Evolutionary conservation across 805 yeast genomes (phyloP).

Genomic region (Wickerhamomyces bisporus): DNA sequence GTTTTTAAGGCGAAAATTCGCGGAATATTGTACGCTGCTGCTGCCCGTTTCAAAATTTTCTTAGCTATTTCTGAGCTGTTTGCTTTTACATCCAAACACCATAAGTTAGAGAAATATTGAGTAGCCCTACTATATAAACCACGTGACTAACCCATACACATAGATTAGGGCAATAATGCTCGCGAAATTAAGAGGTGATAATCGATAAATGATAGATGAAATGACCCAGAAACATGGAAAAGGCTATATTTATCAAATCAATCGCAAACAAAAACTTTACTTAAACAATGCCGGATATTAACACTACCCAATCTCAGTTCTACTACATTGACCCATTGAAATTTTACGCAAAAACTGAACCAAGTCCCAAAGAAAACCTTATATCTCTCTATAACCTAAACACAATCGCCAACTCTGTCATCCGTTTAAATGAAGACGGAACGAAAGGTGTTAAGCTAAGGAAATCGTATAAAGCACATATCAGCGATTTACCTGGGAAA

Average conservation of each 20-base stretch:
- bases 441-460: slow-evolving; percentile 88
- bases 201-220: slow-evolving; percentile 4
- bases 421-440: slow-evolving; percentile 83
- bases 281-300: slow-evolving; percentile 5
- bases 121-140: not conserved
- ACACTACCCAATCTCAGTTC: slow-evolving; percentile 26
- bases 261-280: too few species aligned
- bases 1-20: too few species aligned
- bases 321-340: slow-evolving; percentile 35
- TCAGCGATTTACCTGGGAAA: slow-evolving; percentile 79
- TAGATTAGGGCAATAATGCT: too few species aligned
- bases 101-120: not conserved
- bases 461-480: slow-evolving; percentile 92
- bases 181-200: not conserved
- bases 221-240: too few species aligned
- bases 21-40: too few species aligned
- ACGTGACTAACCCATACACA: too few species aligned
- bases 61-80: too few species aligned
- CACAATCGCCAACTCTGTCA: slow-evolving; percentile 70
- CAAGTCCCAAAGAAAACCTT: slow-evolving; percentile 72
- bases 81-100: not conserved
- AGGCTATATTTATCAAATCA: too few species aligned
- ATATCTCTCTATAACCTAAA: slow-evolving; percentile 63
- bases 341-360: slow-evolving; percentile 36
- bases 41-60: too few species aligned